phyloP scores from a whole-genome alignment of 2,329 filamentous ascomycete species.

The Onygenales sp. region DNA sequence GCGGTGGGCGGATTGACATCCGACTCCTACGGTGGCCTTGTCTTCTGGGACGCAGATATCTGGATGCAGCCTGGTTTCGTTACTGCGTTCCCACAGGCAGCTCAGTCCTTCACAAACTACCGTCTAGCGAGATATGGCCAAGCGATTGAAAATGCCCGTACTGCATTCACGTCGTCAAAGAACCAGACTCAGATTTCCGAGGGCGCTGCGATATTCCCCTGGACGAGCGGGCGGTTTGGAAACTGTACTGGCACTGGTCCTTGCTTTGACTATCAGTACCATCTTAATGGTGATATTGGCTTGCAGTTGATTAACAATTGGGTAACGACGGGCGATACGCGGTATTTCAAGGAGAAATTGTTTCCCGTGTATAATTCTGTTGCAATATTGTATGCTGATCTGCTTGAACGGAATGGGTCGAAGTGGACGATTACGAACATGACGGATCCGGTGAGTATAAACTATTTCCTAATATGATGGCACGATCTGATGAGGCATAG shows the following conservation, averaged over 20 bases:
- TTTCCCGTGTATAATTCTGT: constrained; percentile 57
- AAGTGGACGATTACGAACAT: constrained; percentile 50
- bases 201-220: constrained; percentile 55
- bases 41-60: constrained; percentile 59
- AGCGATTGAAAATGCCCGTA: constrained; percentile 51
- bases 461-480: not conserved
- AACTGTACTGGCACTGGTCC: constrained; percentile 57
- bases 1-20: constrained; percentile 59
- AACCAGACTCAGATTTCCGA: constrained; percentile 49
- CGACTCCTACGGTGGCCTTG: constrained; percentile 56
- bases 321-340: constrained; percentile 49
- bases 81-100: constrained; percentile 52
- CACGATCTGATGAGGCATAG: constrained; percentile 16
- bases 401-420: constrained; percentile 51
- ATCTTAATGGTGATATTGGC: constrained; percentile 61
- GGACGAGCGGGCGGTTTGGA: constrained; percentile 58
- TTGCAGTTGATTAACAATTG: constrained; percentile 53
- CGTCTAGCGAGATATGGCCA: constrained; percentile 50
- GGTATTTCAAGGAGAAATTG: constrained; percentile 45
- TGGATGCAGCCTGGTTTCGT: constrained; percentile 62
- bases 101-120: constrained; percentile 56
- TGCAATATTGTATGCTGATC: constrained; percentile 51
- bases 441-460: constrained; percentile 54
- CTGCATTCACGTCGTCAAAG: constrained; percentile 48
- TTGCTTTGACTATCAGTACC: constrained; percentile 65